Percentiles rank a stretch among this genome's conserved stretches.
These are phyloP conservation scores for Passiflora organensis DNA, from an alignment of 345 rosid species.

Conservation along the genomic window DNA sequence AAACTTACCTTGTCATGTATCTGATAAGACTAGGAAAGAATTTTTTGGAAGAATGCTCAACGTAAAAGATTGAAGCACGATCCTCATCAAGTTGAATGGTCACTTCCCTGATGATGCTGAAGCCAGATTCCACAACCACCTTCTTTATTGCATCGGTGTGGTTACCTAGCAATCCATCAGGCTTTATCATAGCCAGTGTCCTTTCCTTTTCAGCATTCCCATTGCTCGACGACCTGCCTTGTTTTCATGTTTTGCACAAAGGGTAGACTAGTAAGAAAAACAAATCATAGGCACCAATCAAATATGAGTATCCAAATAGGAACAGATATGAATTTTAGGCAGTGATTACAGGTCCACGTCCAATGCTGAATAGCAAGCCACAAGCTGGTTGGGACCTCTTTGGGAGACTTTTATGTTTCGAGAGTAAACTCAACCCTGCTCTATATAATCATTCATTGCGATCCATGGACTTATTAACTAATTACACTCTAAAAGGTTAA, in stretches of 20 bases:
- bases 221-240: slow-evolving; percentile 35
- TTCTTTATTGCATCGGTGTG: slow-evolving; percentile 48
- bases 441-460: too few species aligned
- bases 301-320: too few species aligned
- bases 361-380: too few species aligned
- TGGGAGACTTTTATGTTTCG: too few species aligned
- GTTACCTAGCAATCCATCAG: slow-evolving; percentile 71
- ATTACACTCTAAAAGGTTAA: too few species aligned
- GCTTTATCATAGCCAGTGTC: slow-evolving; percentile 75
- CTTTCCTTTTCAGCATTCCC: slow-evolving; percentile 37
- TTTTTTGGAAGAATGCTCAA: slow-evolving; percentile 57
- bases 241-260: too few species aligned
- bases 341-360: too few species aligned
- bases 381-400: too few species aligned
- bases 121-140: slow-evolving; percentile 45
- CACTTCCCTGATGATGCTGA: slow-evolving; percentile 47
- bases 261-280: background rate
- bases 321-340: too few species aligned
- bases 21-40: slow-evolving; percentile 61
- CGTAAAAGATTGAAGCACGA: slow-evolving; percentile 52
- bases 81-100: slow-evolving; percentile 48
- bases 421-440: too few species aligned
- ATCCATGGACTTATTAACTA: too few species aligned
- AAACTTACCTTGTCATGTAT: slow-evolving; percentile 67
- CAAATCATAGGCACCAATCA: too few species aligned